phyloP scores from a whole-genome alignment of 1,139 yeast genomes.

The Yamadazyma membranifaciens region DNA sequence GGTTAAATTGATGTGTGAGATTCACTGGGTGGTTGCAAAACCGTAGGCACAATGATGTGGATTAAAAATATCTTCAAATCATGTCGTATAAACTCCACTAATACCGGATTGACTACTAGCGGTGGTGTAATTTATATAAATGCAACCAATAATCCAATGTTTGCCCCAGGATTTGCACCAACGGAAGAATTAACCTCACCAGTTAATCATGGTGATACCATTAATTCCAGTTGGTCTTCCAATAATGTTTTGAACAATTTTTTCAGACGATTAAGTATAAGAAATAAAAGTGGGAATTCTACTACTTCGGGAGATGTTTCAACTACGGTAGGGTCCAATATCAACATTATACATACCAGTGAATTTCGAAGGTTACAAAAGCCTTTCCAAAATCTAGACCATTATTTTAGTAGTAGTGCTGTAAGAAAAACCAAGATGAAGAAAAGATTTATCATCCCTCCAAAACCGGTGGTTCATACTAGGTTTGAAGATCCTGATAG shows the following conservation, averaged over 20 bases:
- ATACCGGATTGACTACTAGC: too few relatives aligned
- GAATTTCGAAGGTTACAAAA: constrained; percentile 2
- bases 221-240: background rate
- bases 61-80: too few relatives aligned
- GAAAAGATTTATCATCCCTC: background rate
- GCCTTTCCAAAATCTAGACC: constrained; percentile 4
- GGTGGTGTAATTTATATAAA: too few relatives aligned
- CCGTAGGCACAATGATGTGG: too few relatives aligned
- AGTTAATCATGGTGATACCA: too few relatives aligned
- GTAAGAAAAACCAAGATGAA: background rate
- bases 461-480: background rate
- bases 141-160: too few relatives aligned
- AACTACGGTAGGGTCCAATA: background rate
- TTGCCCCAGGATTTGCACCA: too few relatives aligned
- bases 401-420: background rate
- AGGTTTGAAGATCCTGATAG: constrained; percentile 4
- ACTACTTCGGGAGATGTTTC: background rate
- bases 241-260: background rate
- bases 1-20: too few relatives aligned
- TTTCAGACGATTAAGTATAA: background rate
- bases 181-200: too few relatives aligned
- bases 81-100: too few relatives aligned
- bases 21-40: too few relatives aligned
- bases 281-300: background rate
- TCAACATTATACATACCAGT: constrained; percentile 1